Percentiles rank a stretch among this genome's conserved stretches.
phyloP scores from a whole-genome alignment of 169 alveolate species.

The Babesia divergens region DNA sequence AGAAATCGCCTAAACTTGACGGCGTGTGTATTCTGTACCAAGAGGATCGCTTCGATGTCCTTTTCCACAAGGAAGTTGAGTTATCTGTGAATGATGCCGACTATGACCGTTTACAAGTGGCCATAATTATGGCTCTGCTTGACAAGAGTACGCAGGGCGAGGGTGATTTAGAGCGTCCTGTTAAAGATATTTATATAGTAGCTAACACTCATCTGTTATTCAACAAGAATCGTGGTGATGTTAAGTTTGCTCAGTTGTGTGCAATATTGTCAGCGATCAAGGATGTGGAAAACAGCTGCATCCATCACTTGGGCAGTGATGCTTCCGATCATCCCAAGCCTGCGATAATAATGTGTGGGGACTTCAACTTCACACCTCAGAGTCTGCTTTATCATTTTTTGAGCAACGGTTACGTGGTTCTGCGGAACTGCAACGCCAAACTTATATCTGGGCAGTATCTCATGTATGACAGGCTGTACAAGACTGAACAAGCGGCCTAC shows the following conservation, averaged over 20 bases:
- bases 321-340: slow-evolving; percentile 37
- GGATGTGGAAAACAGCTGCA: slow-evolving; percentile 50
- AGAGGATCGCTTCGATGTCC: slow-evolving; percentile 62
- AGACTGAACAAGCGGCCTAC: slow-evolving; percentile 47
- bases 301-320: slow-evolving; percentile 12
- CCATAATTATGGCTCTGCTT: slow-evolving; percentile 65
- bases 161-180: neutral
- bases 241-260: slow-evolving; percentile 69
- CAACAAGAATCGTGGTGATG: slow-evolving; percentile 73
- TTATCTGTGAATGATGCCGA: slow-evolving; percentile 36
- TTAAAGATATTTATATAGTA: slow-evolving; percentile 31
- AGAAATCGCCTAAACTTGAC: slow-evolving; percentile 66
- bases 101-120: slow-evolving; percentile 73
- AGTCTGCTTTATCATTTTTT: slow-evolving; percentile 70
- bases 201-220: slow-evolving; percentile 74
- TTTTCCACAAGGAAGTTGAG: slow-evolving; percentile 63
- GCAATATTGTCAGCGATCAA: slow-evolving; percentile 61
- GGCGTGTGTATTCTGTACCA: slow-evolving; percentile 71
- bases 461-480: slow-evolving; percentile 68
- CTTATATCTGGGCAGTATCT: slow-evolving; percentile 73
- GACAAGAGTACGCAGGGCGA: slow-evolving; percentile 30
- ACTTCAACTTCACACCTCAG: slow-evolving; percentile 75
- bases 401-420: slow-evolving; percentile 66
- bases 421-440: slow-evolving; percentile 62
- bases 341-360: slow-evolving; percentile 71